phyloP scores from a whole-genome alignment of 2,329 filamentous ascomycete species.

The Cladosporium sp. region DNA sequence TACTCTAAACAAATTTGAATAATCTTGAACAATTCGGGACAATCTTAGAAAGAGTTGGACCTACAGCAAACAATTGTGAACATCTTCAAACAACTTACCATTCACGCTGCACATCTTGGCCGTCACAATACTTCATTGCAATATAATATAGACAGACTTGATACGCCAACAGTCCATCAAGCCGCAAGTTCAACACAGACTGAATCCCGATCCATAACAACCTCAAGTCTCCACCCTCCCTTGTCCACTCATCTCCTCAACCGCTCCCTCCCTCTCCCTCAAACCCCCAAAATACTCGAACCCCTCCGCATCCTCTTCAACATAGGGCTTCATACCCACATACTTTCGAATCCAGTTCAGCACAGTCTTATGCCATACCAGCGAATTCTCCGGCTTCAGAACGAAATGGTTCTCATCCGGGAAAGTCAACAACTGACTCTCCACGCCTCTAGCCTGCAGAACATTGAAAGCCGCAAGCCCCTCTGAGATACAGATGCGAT shows the following conservation, averaged over 20 bases:
- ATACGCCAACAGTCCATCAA: no score
- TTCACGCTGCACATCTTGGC: no score
- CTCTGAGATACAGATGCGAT: conserved; percentile 79
- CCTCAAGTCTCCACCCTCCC: not conserved
- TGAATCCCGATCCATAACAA: no score
- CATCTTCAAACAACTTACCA: no score
- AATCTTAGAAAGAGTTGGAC: no score
- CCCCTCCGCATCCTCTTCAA: conserved; percentile 30
- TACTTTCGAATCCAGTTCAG: conserved; percentile 68
- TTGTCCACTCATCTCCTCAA: not conserved
- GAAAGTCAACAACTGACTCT: conserved; percentile 75
- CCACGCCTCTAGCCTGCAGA: conserved; percentile 68
- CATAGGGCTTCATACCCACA: conserved; percentile 48
- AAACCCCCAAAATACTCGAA: not conserved
- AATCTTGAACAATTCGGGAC: no score
- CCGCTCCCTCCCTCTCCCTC: not conserved
- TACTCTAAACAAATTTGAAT: not conserved
- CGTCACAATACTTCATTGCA: no score
- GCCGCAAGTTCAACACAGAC: no score
- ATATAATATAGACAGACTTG: no score
- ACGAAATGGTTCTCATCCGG: conserved; percentile 82
- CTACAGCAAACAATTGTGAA: no score
- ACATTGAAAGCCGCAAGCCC: conserved; percentile 83
- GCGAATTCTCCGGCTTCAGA: conserved; percentile 81
- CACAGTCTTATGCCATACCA: conserved; percentile 87